Evolutionary conservation across 1,139 yeast genomes (phyloP), one percentile per base, ranked within the genome.

Genomic region (Kazachstania sp.): DNA sequence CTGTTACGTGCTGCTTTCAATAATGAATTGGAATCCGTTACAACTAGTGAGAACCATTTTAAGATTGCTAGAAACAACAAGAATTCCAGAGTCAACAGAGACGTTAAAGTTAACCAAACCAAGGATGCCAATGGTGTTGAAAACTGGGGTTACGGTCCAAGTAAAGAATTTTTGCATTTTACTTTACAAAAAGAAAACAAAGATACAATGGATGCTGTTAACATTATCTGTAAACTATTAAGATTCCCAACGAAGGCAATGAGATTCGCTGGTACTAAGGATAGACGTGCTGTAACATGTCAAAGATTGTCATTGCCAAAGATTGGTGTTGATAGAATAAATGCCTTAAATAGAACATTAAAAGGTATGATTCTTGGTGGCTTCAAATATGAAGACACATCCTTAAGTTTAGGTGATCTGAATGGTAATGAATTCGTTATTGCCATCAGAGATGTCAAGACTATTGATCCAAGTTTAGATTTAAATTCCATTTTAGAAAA

Each of bases 131-230:
- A 68, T 68, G 71, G 72, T 43, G 68, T 68, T 31, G 71, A 69
- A 47, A 69, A 69, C 47, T 65, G 70, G 65, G 71, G 87, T 0
- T 71, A 85, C 51, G 95, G 95, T 3, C 79, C 81, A 15, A 72
- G 73, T 51, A 81, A 82, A 57, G 76, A 79, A 42, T 86, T 70
- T 64, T 70, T 92, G 38, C 92, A 85, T 60, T 85, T 90, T 61
- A 79, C 86, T 4, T 72, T 92, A 32, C 90, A 85, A 71, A 92
- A 92, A 65, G 97, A 92, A 62, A 94, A 94, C 68, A 85, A 92
- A 63, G 99, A 92, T 60, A 90, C 99, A 1, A 88, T 92, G 97
- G 97, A 92, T 66, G 90, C 86, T 8, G 94, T 95, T 1, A 76
- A 81, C 29, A 69, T 84, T 34, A 71, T 92, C 42, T 71, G 92